phyloP scores from a whole-genome alignment of 225 moss, liverwort and hornwort species.

The Rhytidiadelphus loreus region DNA sequence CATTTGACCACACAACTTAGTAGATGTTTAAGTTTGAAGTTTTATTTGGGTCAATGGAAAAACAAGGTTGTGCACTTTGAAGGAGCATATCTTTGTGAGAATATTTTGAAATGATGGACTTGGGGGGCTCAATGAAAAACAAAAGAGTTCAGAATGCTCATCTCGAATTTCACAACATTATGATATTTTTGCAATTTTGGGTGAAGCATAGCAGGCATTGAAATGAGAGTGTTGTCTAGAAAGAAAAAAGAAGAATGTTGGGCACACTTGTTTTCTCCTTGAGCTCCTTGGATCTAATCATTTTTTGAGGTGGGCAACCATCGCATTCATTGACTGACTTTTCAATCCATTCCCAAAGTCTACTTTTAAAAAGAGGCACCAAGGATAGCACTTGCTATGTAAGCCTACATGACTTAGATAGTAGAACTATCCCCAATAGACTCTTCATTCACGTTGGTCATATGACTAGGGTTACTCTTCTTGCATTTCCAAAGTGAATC shows the following conservation, averaged over 20 bases:
- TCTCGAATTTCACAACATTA: neutral
- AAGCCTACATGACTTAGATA: no score
- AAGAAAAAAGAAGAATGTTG: neutral
- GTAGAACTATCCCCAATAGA: no score
- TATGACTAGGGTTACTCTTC: no score
- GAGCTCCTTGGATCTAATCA: fast-evolving
- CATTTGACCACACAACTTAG: neutral
- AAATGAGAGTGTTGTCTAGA: neutral
- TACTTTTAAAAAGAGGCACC: no score
- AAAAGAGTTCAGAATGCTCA: neutral
- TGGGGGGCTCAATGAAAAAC: no score
- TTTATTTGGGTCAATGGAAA: no score
- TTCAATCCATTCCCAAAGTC: neutral
- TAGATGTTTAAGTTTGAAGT: neutral
- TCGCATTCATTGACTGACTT: neutral
- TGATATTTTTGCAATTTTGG: neutral
- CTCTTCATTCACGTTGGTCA: no score
- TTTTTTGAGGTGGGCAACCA: neutral
- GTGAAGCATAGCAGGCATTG: fast-evolving
- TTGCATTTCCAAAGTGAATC: no score
- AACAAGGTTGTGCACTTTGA: fast-evolving
- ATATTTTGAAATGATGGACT: neutral
- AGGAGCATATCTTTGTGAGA: no score
- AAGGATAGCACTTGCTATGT: no score
- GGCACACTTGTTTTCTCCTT: neutral